A percentile compares a stretch with the other conserved stretches of the same genome.
Evolutionary conservation across 768 basidiomycete genomes (phyloP).

Genomic region (Collybiopsis luxurians): DNA sequence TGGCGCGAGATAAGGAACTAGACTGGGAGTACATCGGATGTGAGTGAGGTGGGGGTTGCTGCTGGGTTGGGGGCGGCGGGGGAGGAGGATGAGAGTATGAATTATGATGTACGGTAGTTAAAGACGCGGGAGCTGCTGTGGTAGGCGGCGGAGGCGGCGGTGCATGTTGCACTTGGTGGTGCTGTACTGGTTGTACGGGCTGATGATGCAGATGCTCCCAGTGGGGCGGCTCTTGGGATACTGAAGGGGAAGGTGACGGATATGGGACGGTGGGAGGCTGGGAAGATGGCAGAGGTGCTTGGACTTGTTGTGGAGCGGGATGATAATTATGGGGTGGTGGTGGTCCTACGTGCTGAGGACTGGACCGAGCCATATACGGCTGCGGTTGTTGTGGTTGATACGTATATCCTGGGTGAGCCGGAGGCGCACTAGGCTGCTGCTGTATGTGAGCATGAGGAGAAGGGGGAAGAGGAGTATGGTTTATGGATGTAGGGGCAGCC

Average conservation of each 20-base stretch:
- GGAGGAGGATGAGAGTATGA: slow-evolving; percentile 16
- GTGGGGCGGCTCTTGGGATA: slow-evolving; percentile 26
- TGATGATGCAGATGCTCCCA: slow-evolving; percentile 35
- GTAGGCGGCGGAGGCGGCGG: slow-evolving; percentile 10
- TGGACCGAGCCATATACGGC: slow-evolving; percentile 28
- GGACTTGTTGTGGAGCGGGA: slow-evolving; percentile 29
- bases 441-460: slow-evolving; percentile 44
- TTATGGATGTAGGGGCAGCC: slow-evolving; percentile 19
- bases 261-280: slow-evolving; percentile 40
- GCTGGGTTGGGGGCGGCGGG: slow-evolving; percentile 12
- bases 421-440: slow-evolving; percentile 30
- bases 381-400: slow-evolving; percentile 20
- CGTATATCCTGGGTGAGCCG: slow-evolving; percentile 33
- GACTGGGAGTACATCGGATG: slow-evolving; percentile 11
- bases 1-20: background rate
- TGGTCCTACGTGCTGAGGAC: slow-evolving; percentile 26
- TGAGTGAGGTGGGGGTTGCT: slow-evolving; percentile 23
- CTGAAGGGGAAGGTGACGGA: slow-evolving; percentile 41
- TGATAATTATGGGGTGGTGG: slow-evolving; percentile 33
- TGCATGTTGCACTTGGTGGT: slow-evolving; percentile 27
- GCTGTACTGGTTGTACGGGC: slow-evolving; percentile 24
- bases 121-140: background rate
- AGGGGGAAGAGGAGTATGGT: slow-evolving; percentile 22
- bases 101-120: slow-evolving; percentile 1
- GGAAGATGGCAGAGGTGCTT: slow-evolving; percentile 32